A percentile compares a stretch with the other conserved stretches of the same genome.
Evolutionary conservation across 768 basidiomycete genomes (phyloP).

Genomic region (Goffeauzyma gilvescens): DNA sequence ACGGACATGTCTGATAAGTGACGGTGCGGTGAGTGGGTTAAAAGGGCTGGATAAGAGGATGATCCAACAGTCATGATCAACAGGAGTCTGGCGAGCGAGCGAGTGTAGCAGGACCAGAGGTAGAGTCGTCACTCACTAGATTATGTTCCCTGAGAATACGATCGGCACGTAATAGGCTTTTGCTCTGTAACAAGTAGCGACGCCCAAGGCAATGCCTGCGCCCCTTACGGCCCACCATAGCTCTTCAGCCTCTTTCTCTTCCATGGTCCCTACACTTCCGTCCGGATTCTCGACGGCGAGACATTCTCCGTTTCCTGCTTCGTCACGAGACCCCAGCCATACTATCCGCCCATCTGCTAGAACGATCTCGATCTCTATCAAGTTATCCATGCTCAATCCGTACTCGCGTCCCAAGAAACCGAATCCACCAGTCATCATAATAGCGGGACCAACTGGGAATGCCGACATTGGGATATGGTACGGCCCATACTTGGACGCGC

Average conservation of each 20-base stretch:
- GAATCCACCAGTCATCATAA: conserved; percentile 49
- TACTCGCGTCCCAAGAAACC: conserved; percentile 67
- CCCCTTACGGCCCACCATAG: conserved; percentile 29
- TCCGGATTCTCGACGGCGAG: conserved; percentile 7
- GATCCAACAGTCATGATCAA: neutral
- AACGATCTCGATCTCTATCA: conserved; percentile 82
- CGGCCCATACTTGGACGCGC: conserved; percentile 34
- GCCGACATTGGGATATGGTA: conserved; percentile 31
- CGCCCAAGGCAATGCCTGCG: conserved; percentile 61
- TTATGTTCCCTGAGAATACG: conserved; percentile 77
- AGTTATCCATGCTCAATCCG: conserved; percentile 71
- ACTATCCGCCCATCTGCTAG: conserved; percentile 75
- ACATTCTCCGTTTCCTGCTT: conserved; percentile 43
- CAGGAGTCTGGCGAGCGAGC: conserved; percentile 1
- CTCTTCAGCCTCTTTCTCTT: conserved; percentile 21
- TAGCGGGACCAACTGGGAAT: conserved; percentile 33
- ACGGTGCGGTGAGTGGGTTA: conserved; percentile 65
- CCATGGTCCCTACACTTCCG: conserved; percentile 13
- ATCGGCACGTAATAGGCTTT: conserved; percentile 74
- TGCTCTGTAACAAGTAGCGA: conserved; percentile 75
- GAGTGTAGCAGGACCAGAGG: conserved; percentile 3
- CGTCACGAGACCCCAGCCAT: conserved; percentile 39
- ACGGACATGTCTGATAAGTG: conserved; percentile 74
- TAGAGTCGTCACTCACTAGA: conserved; percentile 46
- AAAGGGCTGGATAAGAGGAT: conserved; percentile 49